Conservation (phyloP, 805 yeast genomes). For the Jamesozyma rosinii region DNA sequence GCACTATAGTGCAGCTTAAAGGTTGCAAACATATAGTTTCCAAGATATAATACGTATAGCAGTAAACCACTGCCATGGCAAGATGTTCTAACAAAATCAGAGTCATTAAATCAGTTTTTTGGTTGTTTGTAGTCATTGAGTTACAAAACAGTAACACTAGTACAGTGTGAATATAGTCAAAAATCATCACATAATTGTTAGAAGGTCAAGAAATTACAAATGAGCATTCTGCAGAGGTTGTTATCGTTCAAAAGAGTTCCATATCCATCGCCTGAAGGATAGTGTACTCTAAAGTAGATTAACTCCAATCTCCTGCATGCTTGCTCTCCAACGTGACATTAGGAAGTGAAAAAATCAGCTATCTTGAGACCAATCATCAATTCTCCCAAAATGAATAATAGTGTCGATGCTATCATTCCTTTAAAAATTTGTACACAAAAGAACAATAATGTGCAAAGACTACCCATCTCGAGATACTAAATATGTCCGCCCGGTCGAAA, state of each 20-base stretch:
- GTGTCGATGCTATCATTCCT: slow-evolving; percentile 20
- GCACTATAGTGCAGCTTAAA: too few species aligned
- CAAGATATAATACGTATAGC: too few species aligned
- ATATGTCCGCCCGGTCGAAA: slow-evolving; percentile 45
- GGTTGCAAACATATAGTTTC: too few species aligned
- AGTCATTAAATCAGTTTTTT: slow-evolving; percentile 35
- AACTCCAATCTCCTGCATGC: too few species aligned
- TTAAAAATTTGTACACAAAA: slow-evolving; percentile 33
- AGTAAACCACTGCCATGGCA: background rate
- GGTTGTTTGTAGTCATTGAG: slow-evolving; percentile 29
- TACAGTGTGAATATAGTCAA: slow-evolving; percentile 32
- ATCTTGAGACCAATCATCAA: slow-evolving; percentile 36
- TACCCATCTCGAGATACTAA: slow-evolving; percentile 26
- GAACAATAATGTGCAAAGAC: slow-evolving; percentile 17
- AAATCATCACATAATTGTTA: slow-evolving; percentile 1
- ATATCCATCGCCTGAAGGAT: too few species aligned
- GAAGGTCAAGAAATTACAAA: background rate
- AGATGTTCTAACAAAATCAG: slow-evolving; percentile 18
- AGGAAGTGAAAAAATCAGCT: slow-evolving; percentile 22
- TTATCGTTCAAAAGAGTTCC: too few species aligned
- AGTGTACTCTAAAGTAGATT: too few species aligned
- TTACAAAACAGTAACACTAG: slow-evolving; percentile 24
- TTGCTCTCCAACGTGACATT: too few species aligned
- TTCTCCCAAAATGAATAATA: slow-evolving; percentile 23
- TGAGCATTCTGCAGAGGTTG: background rate